Evolutionary conservation across 805 yeast genomes (phyloP), one percentile per base, ranked within the genome.

Genomic region (Metschnikowia chrysomelidarum): DNA sequence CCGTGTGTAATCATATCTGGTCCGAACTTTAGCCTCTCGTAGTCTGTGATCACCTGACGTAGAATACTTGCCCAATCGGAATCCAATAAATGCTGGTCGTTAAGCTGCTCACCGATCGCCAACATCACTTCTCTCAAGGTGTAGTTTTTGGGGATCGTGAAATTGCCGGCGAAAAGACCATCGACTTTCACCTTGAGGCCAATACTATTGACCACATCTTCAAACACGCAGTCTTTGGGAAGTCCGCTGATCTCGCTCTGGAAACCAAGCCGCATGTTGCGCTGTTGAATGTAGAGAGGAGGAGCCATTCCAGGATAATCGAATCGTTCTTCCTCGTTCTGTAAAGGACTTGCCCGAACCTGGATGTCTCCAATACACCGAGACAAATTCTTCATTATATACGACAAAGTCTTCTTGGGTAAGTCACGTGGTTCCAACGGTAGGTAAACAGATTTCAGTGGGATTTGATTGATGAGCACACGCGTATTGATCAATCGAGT

Each of bases 1-100:
- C 61, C 64, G 44, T 80, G 78, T 1, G 72, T 58, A 12, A 87
- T 75, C 12, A 76, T 67, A 13, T 65, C 56, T 2, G 85, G 83
- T 5, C 91, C 75, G 56, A 78, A 88, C 40, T 87, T 65, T 23
- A 82, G 67, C 32, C 65, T 62, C 46, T 88, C 96, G 60, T 87
- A 88, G 10, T 75, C 56, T 3, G 62, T 64, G 4, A 78, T 61
- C 24, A 63, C 44, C 16, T 46, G 27, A 4, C 33, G 37, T 4
- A 51, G 26, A 19, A 54, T 46, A 9, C 50, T 50, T 4, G 43
- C 29, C 21, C 36, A 30, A 9, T 42, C 44, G 25, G 18, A 28
- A 24, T 43, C 38, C 13, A 39, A 24, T 6, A 35, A 22, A 23
- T 30, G 33, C 16, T 43, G 47, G 3, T 37, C 40, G n/a, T 29